A percentile compares a stretch with the other conserved stretches of the same genome.
These are phyloP conservation scores for Pseudogymnoascus sp. DNA, from an alignment of 2,329 filamentous ascomycete genomes.

Conservation along the genomic window DNA sequence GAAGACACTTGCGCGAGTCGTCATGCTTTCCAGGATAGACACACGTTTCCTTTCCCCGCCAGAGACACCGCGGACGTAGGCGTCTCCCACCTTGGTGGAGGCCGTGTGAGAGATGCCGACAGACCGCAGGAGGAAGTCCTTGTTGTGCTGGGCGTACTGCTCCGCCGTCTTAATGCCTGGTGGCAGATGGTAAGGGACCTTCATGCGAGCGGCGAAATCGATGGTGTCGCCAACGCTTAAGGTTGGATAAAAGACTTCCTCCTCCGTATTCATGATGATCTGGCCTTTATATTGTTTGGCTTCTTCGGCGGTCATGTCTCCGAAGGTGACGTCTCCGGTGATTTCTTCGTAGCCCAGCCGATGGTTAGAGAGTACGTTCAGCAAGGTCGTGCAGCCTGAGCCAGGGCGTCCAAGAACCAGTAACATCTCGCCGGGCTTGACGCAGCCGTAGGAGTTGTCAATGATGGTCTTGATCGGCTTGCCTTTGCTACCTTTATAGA, in stretches of 20 bases:
- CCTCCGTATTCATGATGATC: constrained; percentile 50
- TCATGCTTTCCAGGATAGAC: constrained; percentile 46
- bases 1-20: constrained; percentile 38
- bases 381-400: constrained; percentile 62
- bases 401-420: constrained; percentile 63
- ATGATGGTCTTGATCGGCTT: constrained; percentile 60
- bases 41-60: constrained; percentile 58
- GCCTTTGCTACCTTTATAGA: constrained; percentile 44
- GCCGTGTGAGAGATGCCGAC: constrained; percentile 47
- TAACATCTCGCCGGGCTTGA: constrained; percentile 68
- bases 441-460: constrained; percentile 58
- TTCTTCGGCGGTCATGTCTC: constrained; percentile 36
- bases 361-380: constrained; percentile 61
- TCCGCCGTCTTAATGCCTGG: constrained; percentile 30
- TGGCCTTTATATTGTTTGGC: constrained; percentile 46
- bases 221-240: constrained; percentile 46
- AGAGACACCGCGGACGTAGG: constrained; percentile 55
- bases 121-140: constrained; percentile 35
- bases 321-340: constrained; percentile 53
- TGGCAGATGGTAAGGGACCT: constrained; percentile 51
- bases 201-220: constrained; percentile 50
- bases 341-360: constrained; percentile 42
- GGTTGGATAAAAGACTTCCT: constrained; percentile 45
- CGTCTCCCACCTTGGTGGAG: constrained; percentile 49
- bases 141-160: constrained; percentile 47